A percentile compares a stretch with the other conserved stretches of the same genome.
phyloP scores from a whole-genome alignment of 768 basidiomycete genomes.

The Tylopilus cervinicoccineus region DNA sequence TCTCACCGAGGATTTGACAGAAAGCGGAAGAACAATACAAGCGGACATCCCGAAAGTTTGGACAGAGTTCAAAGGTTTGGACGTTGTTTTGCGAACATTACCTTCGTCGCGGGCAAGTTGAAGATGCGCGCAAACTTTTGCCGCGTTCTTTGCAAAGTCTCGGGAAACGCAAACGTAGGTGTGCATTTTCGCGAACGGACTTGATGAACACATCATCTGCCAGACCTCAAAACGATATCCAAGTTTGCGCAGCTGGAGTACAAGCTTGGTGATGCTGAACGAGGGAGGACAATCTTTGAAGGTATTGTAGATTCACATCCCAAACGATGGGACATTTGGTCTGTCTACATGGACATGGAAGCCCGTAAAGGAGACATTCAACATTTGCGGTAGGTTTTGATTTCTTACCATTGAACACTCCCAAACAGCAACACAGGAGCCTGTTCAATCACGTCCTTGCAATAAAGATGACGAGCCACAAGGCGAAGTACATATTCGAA shows the following conservation, averaged over 20 bases:
- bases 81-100: constrained; percentile 82
- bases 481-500: constrained; percentile 76
- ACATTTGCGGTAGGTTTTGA: constrained; percentile 55
- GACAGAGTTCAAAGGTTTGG: constrained; percentile 92
- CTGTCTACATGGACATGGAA: constrained; percentile 96
- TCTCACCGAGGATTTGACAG: constrained; percentile 37
- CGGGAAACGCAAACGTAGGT: constrained; percentile 90
- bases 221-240: constrained; percentile 94
- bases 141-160: constrained; percentile 87
- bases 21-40: constrained; percentile 92
- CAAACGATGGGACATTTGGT: constrained; percentile 95
- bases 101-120: constrained; percentile 64
- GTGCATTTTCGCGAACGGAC: background rate
- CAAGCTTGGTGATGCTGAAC: constrained; percentile 88
- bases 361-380: constrained; percentile 75
- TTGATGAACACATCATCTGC: background rate
- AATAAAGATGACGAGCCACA: constrained; percentile 89
- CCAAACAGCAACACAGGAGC: constrained; percentile 45
- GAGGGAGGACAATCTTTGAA: constrained; percentile 94
- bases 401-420: background rate
- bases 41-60: constrained; percentile 90
- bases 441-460: constrained; percentile 83
- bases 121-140: constrained; percentile 81
- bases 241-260: constrained; percentile 96
- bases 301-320: constrained; percentile 95